Evolutionary conservation across 2,329 filamentous ascomycete species (phyloP), one percentile per base, ranked within the genome.

Genomic region (Sarocladiaceae sp.): DNA sequence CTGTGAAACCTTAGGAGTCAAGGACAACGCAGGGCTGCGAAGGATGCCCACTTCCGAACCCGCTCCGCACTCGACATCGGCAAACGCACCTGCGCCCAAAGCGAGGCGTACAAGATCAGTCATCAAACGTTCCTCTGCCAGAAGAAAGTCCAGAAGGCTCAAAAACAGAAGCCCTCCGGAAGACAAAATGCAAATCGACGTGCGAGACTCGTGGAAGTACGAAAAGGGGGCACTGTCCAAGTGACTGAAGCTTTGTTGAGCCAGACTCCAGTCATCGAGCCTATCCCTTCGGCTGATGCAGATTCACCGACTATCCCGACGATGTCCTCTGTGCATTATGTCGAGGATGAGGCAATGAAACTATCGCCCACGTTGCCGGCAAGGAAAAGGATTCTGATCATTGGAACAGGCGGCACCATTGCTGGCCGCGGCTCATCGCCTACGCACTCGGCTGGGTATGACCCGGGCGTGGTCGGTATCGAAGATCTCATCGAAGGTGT

Each of bases 341-440:
- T 26, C 15, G 22, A 44, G 7, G 40, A 44, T 25, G 40, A n/a
- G 12, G 20, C n/a, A 13, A 23, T 10, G 3, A 7, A 12, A n/a
- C 22, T 11, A n/a, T 3, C 22, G n/a, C 15, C 4, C 17, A 10
- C 15, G 12, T 12, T 20, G 4, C 12, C 23, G 3, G 22, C 4
- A 18, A 4, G 20, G 25, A 48, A 33, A 10, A 81, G 80, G 58
- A 67, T 83, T 50, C 82, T 77, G 54, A 78, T 82, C 55, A 80
- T 78, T 56, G 75, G 74, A 5, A 80, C 76, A 5, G 80, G 80
- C 15, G 81, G 80, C 31, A 84, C 80, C 10, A 84, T 84, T 46
- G 80, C 80, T 13, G 78, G 77, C 2, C 25, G 31, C 23, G 47
- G 47, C 5, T 8, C 15, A n/a, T 50, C 47, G 12, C 29, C 29